Conservation (phyloP, 1,284 basidiomycete genomes). For the Ceratobasidium theobromae region DNA sequence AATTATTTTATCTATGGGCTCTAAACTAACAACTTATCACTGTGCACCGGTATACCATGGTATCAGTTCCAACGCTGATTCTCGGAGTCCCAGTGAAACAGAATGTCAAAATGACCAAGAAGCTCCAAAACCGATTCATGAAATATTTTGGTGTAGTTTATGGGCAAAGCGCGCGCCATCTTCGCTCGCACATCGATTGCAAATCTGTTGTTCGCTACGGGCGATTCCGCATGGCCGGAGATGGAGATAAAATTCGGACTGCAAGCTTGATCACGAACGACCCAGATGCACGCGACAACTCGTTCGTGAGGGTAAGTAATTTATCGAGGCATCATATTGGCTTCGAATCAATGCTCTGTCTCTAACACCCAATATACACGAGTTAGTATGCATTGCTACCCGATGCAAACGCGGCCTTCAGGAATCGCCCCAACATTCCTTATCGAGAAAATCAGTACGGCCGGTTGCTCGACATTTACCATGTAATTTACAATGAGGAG, state of each 20-base stretch:
- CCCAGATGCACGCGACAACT: slow-evolving; percentile 3
- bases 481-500: background rate
- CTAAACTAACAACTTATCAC: background rate
- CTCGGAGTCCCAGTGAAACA: background rate
- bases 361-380: background rate
- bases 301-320: background rate
- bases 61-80: background rate
- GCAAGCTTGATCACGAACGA: background rate
- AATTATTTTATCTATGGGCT: background rate
- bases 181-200: background rate
- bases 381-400: background rate
- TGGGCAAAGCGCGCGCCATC: too few species aligned
- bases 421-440: background rate
- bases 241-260: background rate
- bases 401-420: background rate
- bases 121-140: background rate
- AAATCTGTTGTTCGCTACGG: background rate
- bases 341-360: background rate
- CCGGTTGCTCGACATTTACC: slow-evolving; percentile 2
- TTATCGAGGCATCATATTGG: background rate
- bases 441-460: too few species aligned
- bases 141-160: background rate
- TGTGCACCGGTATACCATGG: too few species aligned
- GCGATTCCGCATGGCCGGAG: background rate
- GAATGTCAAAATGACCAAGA: background rate